phyloP scores from a whole-genome alignment of 176 grass and related monocot species.

The Eragrostis curvula region DNA sequence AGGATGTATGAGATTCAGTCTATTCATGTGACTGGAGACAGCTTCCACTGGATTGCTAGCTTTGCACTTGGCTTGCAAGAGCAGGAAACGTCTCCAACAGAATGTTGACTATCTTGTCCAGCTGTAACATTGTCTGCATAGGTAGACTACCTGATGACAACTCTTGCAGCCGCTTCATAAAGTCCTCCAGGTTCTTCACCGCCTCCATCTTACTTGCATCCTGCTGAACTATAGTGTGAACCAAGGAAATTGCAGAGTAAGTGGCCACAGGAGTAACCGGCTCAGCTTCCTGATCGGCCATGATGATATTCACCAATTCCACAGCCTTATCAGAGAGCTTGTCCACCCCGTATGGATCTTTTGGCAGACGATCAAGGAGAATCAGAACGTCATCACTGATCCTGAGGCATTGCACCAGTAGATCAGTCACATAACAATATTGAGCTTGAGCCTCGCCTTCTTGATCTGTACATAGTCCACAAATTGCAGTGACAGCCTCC shows the following conservation, averaged over 20 bases:
- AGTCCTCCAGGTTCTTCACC: slow-evolving; percentile 46
- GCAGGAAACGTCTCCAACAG: slow-evolving; percentile 25
- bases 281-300: slow-evolving; percentile 9
- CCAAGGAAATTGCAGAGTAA: slow-evolving; percentile 43
- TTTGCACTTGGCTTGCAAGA: not conserved
- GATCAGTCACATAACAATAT: slow-evolving; percentile 19
- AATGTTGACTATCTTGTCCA: slow-evolving; percentile 24
- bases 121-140: slow-evolving; percentile 39
- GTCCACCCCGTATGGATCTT: not conserved
- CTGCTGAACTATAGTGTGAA: slow-evolving; percentile 20
- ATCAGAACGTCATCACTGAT: slow-evolving; percentile 41
- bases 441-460: slow-evolving; percentile 27
- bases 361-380: slow-evolving; percentile 36
- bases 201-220: slow-evolving; percentile 36
- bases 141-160: slow-evolving; percentile 38
- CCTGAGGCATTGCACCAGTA: slow-evolving; percentile 38
- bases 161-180: slow-evolving; percentile 33
- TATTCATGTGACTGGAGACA: slow-evolving; percentile 30
- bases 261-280: slow-evolving; percentile 18
- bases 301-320: slow-evolving; percentile 37
- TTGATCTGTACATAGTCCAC: slow-evolving; percentile 33
- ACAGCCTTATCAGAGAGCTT: slow-evolving; percentile 24
- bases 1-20: not conserved
- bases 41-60: slow-evolving; percentile 32
- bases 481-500: slow-evolving; percentile 46